phyloP scores from a whole-genome alignment of 805 yeast genomes.

The Spathaspora girioi region DNA sequence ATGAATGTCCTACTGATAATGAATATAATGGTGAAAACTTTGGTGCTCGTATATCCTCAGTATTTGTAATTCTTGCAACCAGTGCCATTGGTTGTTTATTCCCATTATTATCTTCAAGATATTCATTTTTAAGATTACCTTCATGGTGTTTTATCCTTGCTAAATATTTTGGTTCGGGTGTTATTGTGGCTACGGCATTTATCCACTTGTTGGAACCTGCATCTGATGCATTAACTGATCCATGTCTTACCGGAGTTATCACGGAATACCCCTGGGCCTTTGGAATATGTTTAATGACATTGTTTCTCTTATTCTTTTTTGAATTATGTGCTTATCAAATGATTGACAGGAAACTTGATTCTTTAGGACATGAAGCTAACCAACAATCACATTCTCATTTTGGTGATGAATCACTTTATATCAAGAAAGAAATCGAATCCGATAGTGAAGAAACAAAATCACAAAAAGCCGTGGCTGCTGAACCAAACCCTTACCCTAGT shows the following conservation, averaged over 20 bases:
- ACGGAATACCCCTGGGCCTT: slow-evolving; percentile 52
- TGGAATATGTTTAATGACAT: slow-evolving; percentile 48
- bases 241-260: slow-evolving; percentile 62
- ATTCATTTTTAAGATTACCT: slow-evolving; percentile 58
- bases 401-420: slow-evolving; percentile 38
- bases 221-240: slow-evolving; percentile 48
- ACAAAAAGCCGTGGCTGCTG: background rate
- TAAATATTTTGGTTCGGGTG: slow-evolving; percentile 81
- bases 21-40: slow-evolving; percentile 42
- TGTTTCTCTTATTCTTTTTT: slow-evolving; percentile 49
- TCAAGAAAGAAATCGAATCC: slow-evolving; percentile 21
- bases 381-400: slow-evolving; percentile 54
- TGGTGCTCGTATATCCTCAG: slow-evolving; percentile 56
- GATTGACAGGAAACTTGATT: slow-evolving; percentile 34
- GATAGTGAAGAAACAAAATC: slow-evolving; percentile 13
- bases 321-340: slow-evolving; percentile 49
- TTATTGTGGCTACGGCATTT: slow-evolving; percentile 77
- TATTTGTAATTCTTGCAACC: slow-evolving; percentile 57
- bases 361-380: slow-evolving; percentile 12
- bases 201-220: slow-evolving; percentile 75
- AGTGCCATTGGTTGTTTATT: slow-evolving; percentile 56
- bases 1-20: slow-evolving; percentile 36
- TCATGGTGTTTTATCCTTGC: slow-evolving; percentile 61
- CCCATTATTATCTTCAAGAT: slow-evolving; percentile 59
- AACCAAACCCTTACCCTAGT: slow-evolving; percentile 24